Evolutionary conservation across 768 basidiomycete species (phyloP).

Genomic region (Amylocystis lapponica): DNA sequence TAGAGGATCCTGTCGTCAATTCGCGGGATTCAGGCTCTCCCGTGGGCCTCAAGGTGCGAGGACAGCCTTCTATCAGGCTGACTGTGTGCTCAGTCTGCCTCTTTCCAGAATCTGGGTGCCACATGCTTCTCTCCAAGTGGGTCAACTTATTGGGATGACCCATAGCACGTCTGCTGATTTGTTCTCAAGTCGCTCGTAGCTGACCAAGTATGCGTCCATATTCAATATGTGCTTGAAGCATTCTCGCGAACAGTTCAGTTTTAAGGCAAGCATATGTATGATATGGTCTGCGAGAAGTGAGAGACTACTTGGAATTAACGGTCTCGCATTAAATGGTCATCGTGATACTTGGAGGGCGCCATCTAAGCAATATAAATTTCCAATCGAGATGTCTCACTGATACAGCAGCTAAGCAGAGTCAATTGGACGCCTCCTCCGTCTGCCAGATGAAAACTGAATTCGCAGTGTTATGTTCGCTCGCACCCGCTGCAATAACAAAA

Average conservation of each 20-base stretch:
- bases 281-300: slow-evolving; percentile 75
- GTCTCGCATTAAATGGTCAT: no score
- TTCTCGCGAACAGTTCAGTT: slow-evolving; percentile 47
- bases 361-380: no score
- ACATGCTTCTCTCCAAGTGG: slow-evolving; percentile 92
- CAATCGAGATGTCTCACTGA: no score
- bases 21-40: slow-evolving; percentile 52
- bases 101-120: slow-evolving; percentile 94
- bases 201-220: slow-evolving; percentile 48
- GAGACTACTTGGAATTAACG: no score
- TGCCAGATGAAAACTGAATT: no score
- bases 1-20: slow-evolving; percentile 45
- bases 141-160: slow-evolving; percentile 13
- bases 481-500: no score
- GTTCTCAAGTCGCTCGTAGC: slow-evolving; percentile 62
- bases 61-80: no score
- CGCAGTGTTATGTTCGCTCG: no score
- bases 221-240: not conserved
- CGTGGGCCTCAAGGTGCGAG: slow-evolving; percentile 71
- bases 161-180: slow-evolving; percentile 1
- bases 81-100: no score
- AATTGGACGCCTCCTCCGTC: no score
- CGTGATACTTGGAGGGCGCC: no score
- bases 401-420: no score
- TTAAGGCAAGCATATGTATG: slow-evolving; percentile 79